phyloP scores from a whole-genome alignment of 208 protist species.

The Leishmania guyanensis region DNA sequence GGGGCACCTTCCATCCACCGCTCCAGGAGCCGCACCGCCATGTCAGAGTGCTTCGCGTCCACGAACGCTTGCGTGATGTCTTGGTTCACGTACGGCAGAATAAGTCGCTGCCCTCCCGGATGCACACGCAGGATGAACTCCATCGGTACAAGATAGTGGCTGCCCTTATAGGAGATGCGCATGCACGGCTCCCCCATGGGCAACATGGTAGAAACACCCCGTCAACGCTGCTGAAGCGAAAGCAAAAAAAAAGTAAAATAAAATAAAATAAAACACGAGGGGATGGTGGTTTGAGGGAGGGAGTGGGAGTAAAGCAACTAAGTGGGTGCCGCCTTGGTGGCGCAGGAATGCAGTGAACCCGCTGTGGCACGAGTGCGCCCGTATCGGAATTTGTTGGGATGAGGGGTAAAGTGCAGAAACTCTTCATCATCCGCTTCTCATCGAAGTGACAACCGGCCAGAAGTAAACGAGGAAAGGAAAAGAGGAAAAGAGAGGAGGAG shows the following conservation, averaged over 20 bases:
- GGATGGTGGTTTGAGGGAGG: background rate
- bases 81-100: slow-evolving; percentile 31
- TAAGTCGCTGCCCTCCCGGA: slow-evolving; percentile 31
- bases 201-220: background rate
- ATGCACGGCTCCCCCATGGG: background rate
- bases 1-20: slow-evolving; percentile 35
- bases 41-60: slow-evolving; percentile 33
- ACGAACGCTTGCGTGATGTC: slow-evolving; percentile 42
- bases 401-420: no score
- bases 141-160: slow-evolving; percentile 30
- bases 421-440: background rate
- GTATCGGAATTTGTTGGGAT: background rate
- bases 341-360: background rate
- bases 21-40: slow-evolving; percentile 31
- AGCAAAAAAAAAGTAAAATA: background rate
- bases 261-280: slow-evolving; percentile 1
- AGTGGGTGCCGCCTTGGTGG: background rate
- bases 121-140: slow-evolving; percentile 35
- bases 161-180: slow-evolving; percentile 31
- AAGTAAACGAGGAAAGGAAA: background rate
- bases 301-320: background rate
- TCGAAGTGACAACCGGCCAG: background rate
- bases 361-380: background rate
- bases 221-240: slow-evolving; percentile 2
- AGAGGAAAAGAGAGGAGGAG: no score